Evolutionary conservation across 345 rosid species (phyloP).

Genomic region (Salix udensis): DNA sequence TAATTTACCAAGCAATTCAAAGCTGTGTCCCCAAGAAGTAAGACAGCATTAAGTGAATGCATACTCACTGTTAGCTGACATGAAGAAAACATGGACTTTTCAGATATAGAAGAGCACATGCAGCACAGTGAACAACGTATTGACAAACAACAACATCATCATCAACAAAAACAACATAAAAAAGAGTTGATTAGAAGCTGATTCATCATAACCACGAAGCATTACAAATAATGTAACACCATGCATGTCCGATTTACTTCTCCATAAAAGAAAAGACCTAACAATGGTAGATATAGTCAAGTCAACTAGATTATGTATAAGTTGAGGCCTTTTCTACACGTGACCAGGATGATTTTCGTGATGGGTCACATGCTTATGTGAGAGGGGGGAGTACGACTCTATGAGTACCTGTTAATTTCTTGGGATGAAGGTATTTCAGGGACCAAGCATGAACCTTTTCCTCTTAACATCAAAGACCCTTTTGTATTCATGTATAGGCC

Average conservation of each 20-base stretch:
- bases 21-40: slow-evolving; percentile 54
- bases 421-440: too few species aligned
- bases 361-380: too few species aligned
- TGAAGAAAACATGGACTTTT: slow-evolving; percentile 11
- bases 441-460: too few species aligned
- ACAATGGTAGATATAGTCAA: not conserved
- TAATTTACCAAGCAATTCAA: slow-evolving; percentile 56
- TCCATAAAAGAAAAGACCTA: not conserved
- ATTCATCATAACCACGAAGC: not conserved
- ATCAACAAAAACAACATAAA: not conserved
- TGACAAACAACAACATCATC: not conserved
- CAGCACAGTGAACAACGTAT: not conserved
- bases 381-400: too few species aligned
- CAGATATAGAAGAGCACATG: not conserved
- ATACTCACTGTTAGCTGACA: slow-evolving; percentile 59
- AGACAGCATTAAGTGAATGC: slow-evolving; percentile 53
- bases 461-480: too few species aligned
- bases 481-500: too few species aligned
- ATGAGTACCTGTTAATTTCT: too few species aligned
- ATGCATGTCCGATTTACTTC: not conserved
- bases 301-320: not conserved
- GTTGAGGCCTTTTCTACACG: not conserved
- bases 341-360: too few species aligned
- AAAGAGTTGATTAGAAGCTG: not conserved
- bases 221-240: not conserved